Evolutionary conservation across 164 flowering plant species (phyloP).

Genomic region (Nymphaea thermarum): DNA sequence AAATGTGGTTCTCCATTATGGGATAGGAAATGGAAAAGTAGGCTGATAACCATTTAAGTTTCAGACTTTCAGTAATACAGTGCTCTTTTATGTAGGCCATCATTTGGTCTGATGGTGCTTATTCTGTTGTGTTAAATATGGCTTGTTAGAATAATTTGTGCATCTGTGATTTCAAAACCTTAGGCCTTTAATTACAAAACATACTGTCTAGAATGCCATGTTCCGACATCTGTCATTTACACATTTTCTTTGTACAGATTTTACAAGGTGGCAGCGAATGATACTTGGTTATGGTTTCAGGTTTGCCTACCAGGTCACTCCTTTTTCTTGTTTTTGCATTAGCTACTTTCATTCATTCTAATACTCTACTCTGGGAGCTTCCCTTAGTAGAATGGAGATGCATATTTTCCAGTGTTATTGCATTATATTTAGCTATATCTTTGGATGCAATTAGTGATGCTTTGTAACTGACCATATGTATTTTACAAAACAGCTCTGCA

Average conservation of each 20-base stretch:
- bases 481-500: conserved; percentile 52
- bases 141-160: too few relatives aligned
- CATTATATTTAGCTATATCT: neutral
- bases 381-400: neutral
- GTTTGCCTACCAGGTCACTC: conserved; percentile 81
- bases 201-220: too few relatives aligned
- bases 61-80: neutral
- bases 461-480: neutral
- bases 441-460: neutral
- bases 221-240: neutral
- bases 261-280: conserved; percentile 61
- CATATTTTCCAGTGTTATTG: too few relatives aligned
- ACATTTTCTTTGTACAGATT: conserved; percentile 31
- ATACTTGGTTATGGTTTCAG: conserved; percentile 92
- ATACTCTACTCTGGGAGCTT: neutral
- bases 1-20: neutral
- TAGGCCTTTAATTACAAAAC: too few relatives aligned
- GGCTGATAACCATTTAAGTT: neutral
- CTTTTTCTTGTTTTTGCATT: conserved; percentile 16
- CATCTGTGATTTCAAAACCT: too few relatives aligned
- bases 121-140: too few relatives aligned
- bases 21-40: neutral
- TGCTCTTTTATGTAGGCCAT: too few relatives aligned
- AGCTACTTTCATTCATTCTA: neutral
- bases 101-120: too few relatives aligned